Percentiles rank a stretch among this genome's conserved stretches.
Evolutionary conservation across 805 yeast species (phyloP).

Genomic region (Zygotorulaspora danielsina): DNA sequence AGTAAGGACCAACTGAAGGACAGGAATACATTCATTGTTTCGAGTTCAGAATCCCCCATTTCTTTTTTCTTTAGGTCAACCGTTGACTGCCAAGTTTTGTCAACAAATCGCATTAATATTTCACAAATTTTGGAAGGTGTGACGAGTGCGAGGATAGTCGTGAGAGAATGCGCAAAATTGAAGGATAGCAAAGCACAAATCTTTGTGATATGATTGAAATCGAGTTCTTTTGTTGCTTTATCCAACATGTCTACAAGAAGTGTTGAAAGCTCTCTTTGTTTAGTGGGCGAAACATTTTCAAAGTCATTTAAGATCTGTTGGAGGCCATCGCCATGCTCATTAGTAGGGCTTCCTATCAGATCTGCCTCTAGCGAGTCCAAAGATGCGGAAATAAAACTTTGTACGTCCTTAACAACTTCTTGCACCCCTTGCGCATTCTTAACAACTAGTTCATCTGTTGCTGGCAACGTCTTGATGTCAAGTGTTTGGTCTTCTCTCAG

Average conservation of each 20-base stretch:
- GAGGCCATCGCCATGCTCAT: constrained; percentile 54
- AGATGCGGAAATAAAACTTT: constrained; percentile 25
- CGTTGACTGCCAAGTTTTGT: constrained; percentile 36
- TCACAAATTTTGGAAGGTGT: constrained; percentile 42
- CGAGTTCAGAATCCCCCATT: constrained; percentile 41
- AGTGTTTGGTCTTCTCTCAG: constrained; percentile 40
- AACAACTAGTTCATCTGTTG: constrained; percentile 36
- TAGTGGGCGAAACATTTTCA: constrained; percentile 42
- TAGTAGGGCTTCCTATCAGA: constrained; percentile 38
- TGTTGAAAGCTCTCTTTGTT: constrained; percentile 44
- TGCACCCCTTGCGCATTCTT: constrained; percentile 32
- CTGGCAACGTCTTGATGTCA: constrained; percentile 33
- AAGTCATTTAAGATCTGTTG: constrained; percentile 46
- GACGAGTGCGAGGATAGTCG: constrained; percentile 42
- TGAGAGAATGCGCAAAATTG: constrained; percentile 39
- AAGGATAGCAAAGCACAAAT: constrained; percentile 49
- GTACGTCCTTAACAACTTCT: constrained; percentile 33
- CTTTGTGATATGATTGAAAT: constrained; percentile 44
- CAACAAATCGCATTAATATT: constrained; percentile 51
- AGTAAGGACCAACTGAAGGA: constrained; percentile 62
- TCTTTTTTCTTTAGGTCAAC: constrained; percentile 14
- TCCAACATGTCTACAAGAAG: constrained; percentile 33
- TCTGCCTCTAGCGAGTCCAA: constrained; percentile 30
- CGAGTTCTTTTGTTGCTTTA: constrained; percentile 39
- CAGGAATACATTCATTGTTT: constrained; percentile 62